Conservation (phyloP, 2,329 filamentous ascomycete species). For the Cercospora nicotianae region DNA sequence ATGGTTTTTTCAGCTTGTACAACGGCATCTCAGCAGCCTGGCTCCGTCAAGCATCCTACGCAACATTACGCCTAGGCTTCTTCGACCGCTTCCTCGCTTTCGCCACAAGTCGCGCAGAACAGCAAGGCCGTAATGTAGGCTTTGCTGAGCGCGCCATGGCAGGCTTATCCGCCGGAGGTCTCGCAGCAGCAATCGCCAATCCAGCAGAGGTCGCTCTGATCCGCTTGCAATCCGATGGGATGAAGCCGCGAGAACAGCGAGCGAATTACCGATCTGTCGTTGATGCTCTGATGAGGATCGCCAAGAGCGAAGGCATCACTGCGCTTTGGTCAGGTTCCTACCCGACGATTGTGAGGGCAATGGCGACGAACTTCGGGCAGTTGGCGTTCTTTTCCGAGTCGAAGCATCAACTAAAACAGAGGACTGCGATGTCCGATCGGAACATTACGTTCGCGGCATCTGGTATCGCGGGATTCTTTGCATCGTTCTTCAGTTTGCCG, state of each 20-base stretch:
- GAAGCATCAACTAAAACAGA: slow-evolving; percentile 76
- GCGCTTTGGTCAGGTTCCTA: slow-evolving; percentile 86
- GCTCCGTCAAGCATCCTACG: slow-evolving; percentile 91
- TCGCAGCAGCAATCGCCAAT: slow-evolving; percentile 92
- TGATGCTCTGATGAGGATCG: slow-evolving; percentile 80
- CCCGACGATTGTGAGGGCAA: slow-evolving; percentile 88
- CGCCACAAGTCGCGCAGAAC: slow-evolving; percentile 67
- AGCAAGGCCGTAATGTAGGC: slow-evolving; percentile 67
- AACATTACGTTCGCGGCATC: slow-evolving; percentile 75
- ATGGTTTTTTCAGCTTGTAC: slow-evolving; percentile 83
- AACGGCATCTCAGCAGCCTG: slow-evolving; percentile 89
- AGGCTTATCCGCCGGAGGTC: slow-evolving; percentile 77
- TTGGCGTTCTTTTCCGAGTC: slow-evolving; percentile 95
- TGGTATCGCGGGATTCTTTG: slow-evolving; percentile 92
- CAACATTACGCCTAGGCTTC: slow-evolving; percentile 88
- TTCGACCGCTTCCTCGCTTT: slow-evolving; percentile 89
- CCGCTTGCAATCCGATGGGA: slow-evolving; percentile 93
- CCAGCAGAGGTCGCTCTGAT: slow-evolving; percentile 93
- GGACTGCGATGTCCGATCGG: slow-evolving; percentile 64
- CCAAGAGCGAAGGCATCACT: slow-evolving; percentile 72
- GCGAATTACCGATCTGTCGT: slow-evolving; percentile 92
- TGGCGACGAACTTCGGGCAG: slow-evolving; percentile 97
- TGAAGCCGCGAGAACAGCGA: slow-evolving; percentile 78
- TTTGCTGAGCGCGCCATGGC: slow-evolving; percentile 84
- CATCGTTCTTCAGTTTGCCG: slow-evolving; percentile 87